Base-by-base conservation (phyloP, 495 filamentous ascomycete species). In the Penicillium antarcticum region DNA sequence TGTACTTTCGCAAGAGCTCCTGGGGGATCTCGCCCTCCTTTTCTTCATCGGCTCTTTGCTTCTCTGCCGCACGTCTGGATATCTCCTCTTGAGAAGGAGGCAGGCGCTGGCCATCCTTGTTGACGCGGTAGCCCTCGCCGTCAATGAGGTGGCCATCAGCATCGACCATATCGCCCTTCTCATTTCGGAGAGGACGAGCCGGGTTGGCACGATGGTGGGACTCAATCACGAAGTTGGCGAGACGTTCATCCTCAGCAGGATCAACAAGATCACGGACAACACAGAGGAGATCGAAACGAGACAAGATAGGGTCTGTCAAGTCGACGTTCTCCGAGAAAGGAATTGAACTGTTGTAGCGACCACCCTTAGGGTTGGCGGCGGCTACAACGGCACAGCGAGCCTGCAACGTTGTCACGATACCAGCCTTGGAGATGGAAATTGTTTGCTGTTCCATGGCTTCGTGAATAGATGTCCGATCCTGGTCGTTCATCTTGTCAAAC, bases 401-500 rank as follows among this genome's bases (percentile, higher is more conserved):
- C 65, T 99, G 94, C 3, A 99, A 77, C 1, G 95, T 97, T 0
- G 95, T 97, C 18, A 99, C 95, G 51, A 99, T 99, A 66, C 95
- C 95, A 6, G 95, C 95, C 69, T 99, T 99, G 51, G 91, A 96
- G 69, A 99, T 97, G 45, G 95, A 99, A 58, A 99, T 99, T n/a
- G 95, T 97, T 67, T 99, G 95, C 70, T 99, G 95, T 69, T 99
- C 95, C 95, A 99, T 99, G 51, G 95, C 95, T 78, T 99, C 95
- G 79, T 99, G 95, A 66, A 99, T 99, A 18, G 89, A 95, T 1
- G 95, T 99, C 37, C 94, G 79, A 67, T 99, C 95, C 60, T 97
- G 91, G 66, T 99, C 95, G 71, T 99, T 99, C 95, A 99, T 99
- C 79, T 99, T 99, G 80, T 99, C 95, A 69, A 99, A 99, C 69